phyloP scores from a whole-genome alignment of 805 yeast genomes.

The Metschnikowia arizonensis region DNA sequence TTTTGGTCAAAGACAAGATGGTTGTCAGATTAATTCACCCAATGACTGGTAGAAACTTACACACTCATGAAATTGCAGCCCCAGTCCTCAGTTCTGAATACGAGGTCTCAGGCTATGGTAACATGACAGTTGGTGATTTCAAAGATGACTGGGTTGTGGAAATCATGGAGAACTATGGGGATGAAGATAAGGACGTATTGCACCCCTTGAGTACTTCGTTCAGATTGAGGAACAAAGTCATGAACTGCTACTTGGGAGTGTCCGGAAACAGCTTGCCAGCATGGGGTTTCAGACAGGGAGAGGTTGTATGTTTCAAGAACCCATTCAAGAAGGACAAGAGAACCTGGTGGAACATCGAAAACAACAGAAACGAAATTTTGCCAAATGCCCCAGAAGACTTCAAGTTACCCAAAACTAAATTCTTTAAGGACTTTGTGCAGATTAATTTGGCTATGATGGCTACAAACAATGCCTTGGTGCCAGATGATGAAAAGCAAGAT shows the following conservation, averaged over 20 bases:
- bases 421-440: conserved; percentile 65
- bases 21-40: conserved; percentile 59
- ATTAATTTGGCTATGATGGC: conserved; percentile 85
- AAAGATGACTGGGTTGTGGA: conserved; percentile 79
- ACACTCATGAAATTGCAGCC: conserved; percentile 63
- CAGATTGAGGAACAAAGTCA: conserved; percentile 60
- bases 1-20: conserved; percentile 54
- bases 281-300: conserved; percentile 99
- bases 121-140: conserved; percentile 56
- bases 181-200: conserved; percentile 49
- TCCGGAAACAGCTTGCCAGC: conserved; percentile 79
- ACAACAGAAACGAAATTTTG: conserved; percentile 55
- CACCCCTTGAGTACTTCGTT: conserved; percentile 85
- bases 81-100: conserved; percentile 52
- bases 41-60: conserved; percentile 60
- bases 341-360: conserved; percentile 86
- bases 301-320: conserved; percentile 72
- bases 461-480: conserved; percentile 75
- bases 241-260: conserved; percentile 84
- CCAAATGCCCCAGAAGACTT: conserved; percentile 59
- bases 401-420: conserved; percentile 55
- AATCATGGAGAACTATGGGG: conserved; percentile 54
- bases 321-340: conserved; percentile 74
- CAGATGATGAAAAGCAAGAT: conserved; percentile 73
- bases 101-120: conserved; percentile 76